phyloP scores from a whole-genome alignment of 1,284 basidiomycete genomes.

The Cutaneotrichosporon dermatis region DNA sequence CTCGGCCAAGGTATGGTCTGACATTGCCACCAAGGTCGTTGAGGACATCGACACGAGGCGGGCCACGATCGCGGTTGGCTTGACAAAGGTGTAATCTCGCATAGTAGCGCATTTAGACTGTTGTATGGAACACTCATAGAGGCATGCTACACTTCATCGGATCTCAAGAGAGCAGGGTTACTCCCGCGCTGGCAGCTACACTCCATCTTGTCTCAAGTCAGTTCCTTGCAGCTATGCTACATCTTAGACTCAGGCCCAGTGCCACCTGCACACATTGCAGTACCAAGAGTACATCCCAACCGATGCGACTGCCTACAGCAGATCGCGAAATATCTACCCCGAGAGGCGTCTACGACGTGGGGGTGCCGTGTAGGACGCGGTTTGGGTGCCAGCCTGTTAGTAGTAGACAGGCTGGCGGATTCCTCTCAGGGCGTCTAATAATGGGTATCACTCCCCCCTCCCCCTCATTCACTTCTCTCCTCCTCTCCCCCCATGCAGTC shows the following conservation, averaged over 20 bases:
- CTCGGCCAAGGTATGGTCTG: constrained; percentile 45
- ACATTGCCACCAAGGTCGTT: constrained; percentile 40
- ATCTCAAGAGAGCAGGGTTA: too few relatives aligned
- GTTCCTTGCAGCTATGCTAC: too few relatives aligned
- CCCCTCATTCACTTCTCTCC: neutral
- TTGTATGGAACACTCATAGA: neutral
- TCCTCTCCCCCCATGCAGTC: neutral
- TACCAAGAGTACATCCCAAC: constrained; percentile 6
- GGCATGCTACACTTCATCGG: neutral
- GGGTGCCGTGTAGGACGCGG: constrained; percentile 7
- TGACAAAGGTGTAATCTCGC: neutral
- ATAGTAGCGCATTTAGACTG: neutral
- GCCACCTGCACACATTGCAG: neutral
- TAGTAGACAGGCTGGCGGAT: constrained; percentile 1
- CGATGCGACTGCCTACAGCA: neutral
- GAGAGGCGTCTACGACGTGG: constrained; percentile 6
- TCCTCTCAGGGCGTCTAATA: constrained; percentile 5
- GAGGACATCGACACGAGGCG: constrained; percentile 21
- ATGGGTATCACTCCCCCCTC: constrained; percentile 5
- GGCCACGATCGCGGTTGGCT: constrained; percentile 5
- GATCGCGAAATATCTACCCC: constrained; percentile 3
- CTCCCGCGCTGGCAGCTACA: too few relatives aligned
- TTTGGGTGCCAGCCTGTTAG: constrained; percentile 2
- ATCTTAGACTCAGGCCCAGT: too few relatives aligned
- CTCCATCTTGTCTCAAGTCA: too few relatives aligned